phyloP scores from a whole-genome alignment of 2,329 filamentous ascomycete species.

The Curvularia eragrostidis region DNA sequence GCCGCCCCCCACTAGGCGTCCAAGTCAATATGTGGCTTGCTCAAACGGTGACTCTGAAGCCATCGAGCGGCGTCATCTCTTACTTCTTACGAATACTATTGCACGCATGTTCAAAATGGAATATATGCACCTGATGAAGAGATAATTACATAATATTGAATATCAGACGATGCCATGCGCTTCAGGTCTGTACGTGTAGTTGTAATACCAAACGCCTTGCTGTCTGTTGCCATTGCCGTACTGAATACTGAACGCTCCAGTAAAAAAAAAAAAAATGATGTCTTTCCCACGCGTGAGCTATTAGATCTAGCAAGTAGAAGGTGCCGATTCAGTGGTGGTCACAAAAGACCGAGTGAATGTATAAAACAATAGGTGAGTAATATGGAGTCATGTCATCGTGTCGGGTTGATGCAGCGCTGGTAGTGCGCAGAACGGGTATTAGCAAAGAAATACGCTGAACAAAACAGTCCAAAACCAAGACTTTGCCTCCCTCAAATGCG shows the following conservation, averaged over 20 bases:
- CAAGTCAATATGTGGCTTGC: constrained; percentile 1
- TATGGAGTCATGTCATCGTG: constrained; percentile 38
- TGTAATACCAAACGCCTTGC: constrained; percentile 4
- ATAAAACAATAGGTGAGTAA: constrained; percentile 24
- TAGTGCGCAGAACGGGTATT: constrained; percentile 30
- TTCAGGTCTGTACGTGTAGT: constrained; percentile 4
- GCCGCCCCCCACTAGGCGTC: constrained; percentile 3
- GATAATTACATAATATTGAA: constrained; percentile 7
- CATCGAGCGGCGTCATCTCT: neutral
- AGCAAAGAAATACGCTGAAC: constrained; percentile 26
- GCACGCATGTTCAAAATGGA: neutral
- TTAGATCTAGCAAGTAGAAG: constrained; percentile 31
- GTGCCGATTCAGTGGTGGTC: constrained; percentile 13
- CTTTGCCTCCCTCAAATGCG: constrained; percentile 23
- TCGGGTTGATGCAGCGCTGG: constrained; percentile 26
- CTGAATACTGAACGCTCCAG: constrained; percentile 1
- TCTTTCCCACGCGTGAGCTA: constrained; percentile 35
- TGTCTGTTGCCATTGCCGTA: neutral
- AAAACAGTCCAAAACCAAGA: neutral
- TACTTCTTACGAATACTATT: neutral
- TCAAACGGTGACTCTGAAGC: neutral
- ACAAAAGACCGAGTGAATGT: constrained; percentile 22
- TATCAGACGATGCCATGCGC: neutral
- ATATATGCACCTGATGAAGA: neutral
- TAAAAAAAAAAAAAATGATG: neutral